A percentile compares a stretch with the other conserved stretches of the same genome.
These are phyloP conservation scores for Delonix regia DNA, from an alignment of 306 rosid genomes.

Conservation along the genomic window DNA sequence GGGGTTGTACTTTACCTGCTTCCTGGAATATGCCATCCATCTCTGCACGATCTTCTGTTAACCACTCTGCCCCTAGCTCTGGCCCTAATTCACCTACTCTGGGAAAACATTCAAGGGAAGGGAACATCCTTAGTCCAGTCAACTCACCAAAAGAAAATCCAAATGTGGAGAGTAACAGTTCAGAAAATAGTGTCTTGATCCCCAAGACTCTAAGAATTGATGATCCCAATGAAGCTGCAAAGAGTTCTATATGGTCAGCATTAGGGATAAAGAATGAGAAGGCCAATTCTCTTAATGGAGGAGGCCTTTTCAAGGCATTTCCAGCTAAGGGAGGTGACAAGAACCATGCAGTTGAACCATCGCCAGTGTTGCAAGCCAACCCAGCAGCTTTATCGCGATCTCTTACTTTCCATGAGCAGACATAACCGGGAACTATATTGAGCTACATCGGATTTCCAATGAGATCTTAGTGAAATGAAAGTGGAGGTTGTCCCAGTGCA, in stretches of 20 bases:
- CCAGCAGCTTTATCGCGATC: slow-evolving; percentile 90
- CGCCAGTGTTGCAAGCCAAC: slow-evolving; percentile 70
- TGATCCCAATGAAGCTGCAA: slow-evolving; percentile 73
- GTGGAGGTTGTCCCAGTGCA: slow-evolving; percentile 29
- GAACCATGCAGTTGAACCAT: slow-evolving; percentile 48
- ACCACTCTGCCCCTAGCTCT: slow-evolving; percentile 40
- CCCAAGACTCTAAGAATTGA: slow-evolving; percentile 77
- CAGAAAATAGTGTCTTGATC: slow-evolving; percentile 52
- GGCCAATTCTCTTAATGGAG: slow-evolving; percentile 50
- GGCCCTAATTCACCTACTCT: slow-evolving; percentile 48
- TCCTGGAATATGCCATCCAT: slow-evolving; percentile 59
- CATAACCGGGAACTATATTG: slow-evolving; percentile 38
- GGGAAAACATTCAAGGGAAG: slow-evolving; percentile 87
- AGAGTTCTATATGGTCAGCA: slow-evolving; percentile 71
- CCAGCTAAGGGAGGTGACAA: slow-evolving; percentile 56
- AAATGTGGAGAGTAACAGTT: slow-evolving; percentile 36
- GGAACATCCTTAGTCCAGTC: slow-evolving; percentile 42
- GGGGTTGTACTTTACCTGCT: slow-evolving; percentile 61
- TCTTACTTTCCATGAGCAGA: slow-evolving; percentile 64
- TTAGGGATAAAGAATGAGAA: slow-evolving; percentile 70
- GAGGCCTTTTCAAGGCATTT: slow-evolving; percentile 64
- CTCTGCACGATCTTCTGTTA: slow-evolving; percentile 48
- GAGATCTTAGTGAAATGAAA: slow-evolving; percentile 30
- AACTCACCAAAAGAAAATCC: slow-evolving; percentile 48
- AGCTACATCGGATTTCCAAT: slow-evolving; percentile 25